Base-by-base conservation (phyloP, 2,329 filamentous ascomycete genomes). In the Corynespora cassiicola region DNA sequence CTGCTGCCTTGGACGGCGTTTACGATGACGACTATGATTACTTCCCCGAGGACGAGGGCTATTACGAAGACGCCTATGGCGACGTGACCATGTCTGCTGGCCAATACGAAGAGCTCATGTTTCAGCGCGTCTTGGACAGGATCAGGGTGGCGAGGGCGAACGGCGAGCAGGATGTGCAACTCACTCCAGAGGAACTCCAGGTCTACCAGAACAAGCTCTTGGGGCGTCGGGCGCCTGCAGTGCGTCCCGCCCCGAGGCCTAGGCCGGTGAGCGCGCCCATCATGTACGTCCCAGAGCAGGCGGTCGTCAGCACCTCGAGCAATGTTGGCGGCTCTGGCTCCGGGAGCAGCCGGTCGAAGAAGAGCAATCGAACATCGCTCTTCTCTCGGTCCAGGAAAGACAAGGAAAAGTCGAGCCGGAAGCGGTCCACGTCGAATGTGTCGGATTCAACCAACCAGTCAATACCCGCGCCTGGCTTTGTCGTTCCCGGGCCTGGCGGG, bases 111-210 rank as follows among this genome's bases (percentile, higher is more conserved):
- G 86, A 92, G 53, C 78, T 80, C 48, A 70, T 95, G 54, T 82
- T 94, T 49, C 85, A 90, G 50, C 82, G 82, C 50, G 91, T 91
- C 25, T 72, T 95, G 67, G 83, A 85, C 56, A 86, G 89, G 52
- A 95, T 96, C 61, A 82, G 85, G 50, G 81, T 84, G 50, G 90
- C 91, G 11, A 84, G 88, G 63, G 81, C 82, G 47, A 83, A 83
- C 58, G 90, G 90, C 48, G 86, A 85, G 66, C 76, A 79, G 28
- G 88, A 95, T 40, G 88, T 96, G 39, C 87, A 85, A 63, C 78
- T 97, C 48, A 90, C 80, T 54, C 81, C 85, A 58, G 83, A 87
- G 36, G 91, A 96, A 67, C 75, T 96, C 54, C 86, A 85, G 46
- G 90, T 90, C 30, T 76, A 95, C 53, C 86, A 92, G 62, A 81